phyloP scores from a whole-genome alignment of 1,139 yeast genomes.

The Zygosaccharomyces pseudobailii region DNA sequence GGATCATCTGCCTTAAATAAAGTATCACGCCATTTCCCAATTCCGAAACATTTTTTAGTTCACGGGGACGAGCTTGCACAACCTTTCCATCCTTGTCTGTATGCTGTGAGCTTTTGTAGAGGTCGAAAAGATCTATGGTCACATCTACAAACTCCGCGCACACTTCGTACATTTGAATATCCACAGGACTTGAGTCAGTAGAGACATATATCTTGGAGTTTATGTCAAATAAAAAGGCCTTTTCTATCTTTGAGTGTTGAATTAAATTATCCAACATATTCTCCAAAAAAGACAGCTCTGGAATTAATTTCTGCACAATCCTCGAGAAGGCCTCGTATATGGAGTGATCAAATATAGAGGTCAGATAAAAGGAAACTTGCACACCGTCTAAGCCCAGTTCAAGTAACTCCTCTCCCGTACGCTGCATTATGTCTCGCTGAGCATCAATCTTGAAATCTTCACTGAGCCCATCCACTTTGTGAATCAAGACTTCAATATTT shows the following conservation, averaged over 20 bases:
- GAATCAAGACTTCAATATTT: constrained; percentile 87
- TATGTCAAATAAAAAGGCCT: constrained; percentile 86
- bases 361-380: constrained; percentile 83
- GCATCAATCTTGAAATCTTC: constrained; percentile 94
- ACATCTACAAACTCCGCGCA: constrained; percentile 97
- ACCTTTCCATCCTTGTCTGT: constrained; percentile 11
- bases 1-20: constrained; percentile 84
- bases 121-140: constrained; percentile 78
- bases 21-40: constrained; percentile 78
- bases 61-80: constrained; percentile 24
- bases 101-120: constrained; percentile 44
- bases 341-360: constrained; percentile 92
- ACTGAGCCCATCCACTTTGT: constrained; percentile 89
- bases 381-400: constrained; percentile 91
- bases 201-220: constrained; percentile 95
- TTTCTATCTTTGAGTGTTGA: constrained; percentile 85
- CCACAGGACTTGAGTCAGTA: constrained; percentile 93
- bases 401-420: constrained; percentile 86
- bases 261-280: constrained; percentile 84
- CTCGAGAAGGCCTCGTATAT: constrained; percentile 93
- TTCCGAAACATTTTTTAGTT: constrained; percentile 64
- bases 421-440: constrained; percentile 92
- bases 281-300: constrained; percentile 84
- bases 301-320: constrained; percentile 84
- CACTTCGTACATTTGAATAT: constrained; percentile 90